A percentile compares a stretch with the other conserved stretches of the same genome.
These are phyloP conservation scores for Bauhinia variegata DNA, from an alignment of 306 rosid genomes.

Conservation along the genomic window DNA sequence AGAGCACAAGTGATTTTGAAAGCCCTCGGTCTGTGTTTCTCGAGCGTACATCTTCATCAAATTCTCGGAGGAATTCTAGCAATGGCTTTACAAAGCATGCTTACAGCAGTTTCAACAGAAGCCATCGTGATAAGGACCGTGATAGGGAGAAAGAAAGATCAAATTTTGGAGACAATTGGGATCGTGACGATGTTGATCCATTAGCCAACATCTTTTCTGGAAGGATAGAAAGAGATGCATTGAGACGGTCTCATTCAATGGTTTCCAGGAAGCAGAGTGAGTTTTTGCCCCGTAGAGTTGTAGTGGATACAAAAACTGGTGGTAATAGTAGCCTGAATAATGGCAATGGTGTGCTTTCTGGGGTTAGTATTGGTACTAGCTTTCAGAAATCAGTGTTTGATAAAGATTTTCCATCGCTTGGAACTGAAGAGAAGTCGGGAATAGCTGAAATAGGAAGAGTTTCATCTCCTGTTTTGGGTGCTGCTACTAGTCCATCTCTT, in stretches of 20 bases:
- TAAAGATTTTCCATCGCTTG: slow-evolving; percentile 95
- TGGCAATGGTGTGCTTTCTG: slow-evolving; percentile 68
- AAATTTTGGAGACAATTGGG: slow-evolving; percentile 73
- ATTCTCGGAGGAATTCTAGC: slow-evolving; percentile 72
- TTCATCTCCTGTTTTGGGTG: slow-evolving; percentile 79
- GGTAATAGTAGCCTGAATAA: slow-evolving; percentile 53
- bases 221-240: slow-evolving; percentile 79
- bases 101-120: slow-evolving; percentile 89
- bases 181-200: slow-evolving; percentile 69
- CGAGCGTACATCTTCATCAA: slow-evolving; percentile 81
- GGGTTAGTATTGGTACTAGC: slow-evolving; percentile 53
- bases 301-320: slow-evolving; percentile 57
- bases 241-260: slow-evolving; percentile 86
- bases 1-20: slow-evolving; percentile 68
- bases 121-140: slow-evolving; percentile 93
- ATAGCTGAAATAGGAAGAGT: slow-evolving; percentile 77
- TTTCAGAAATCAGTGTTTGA: slow-evolving; percentile 83
- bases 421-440: slow-evolving; percentile 83
- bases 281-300: slow-evolving; percentile 49
- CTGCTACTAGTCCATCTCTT: slow-evolving; percentile 72
- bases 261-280: slow-evolving; percentile 80
- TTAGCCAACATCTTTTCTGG: slow-evolving; percentile 58
- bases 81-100: slow-evolving; percentile 96
- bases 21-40: slow-evolving; percentile 72
- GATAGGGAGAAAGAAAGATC: slow-evolving; percentile 92